Evolutionary conservation across 75 land plant species (phyloP), one percentile per base, ranked within the genome.

Genomic region (Pinus taeda): DNA sequence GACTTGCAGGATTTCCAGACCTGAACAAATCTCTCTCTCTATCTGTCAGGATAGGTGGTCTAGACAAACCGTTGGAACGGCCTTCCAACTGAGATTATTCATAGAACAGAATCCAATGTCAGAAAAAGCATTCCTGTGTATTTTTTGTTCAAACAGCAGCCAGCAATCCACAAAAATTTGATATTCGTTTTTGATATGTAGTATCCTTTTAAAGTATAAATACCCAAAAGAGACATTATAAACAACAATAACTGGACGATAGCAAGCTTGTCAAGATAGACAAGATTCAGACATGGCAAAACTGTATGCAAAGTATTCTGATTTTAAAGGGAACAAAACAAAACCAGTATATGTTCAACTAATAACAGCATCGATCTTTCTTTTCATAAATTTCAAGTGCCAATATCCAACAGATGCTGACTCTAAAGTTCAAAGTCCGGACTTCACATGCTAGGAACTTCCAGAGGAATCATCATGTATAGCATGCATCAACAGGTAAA

Each of bases 1-100:
- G 77, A 67, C 73, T 76, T 29, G 66, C 77, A 71, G 82, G 73
- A 81, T 79, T 89, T 72, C 83, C 72, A 76, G 85, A 76, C 86
- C 89, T 89, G 57, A 79, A 80, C 22, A 82, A 67, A 6, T 94
- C 97, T 63, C 89, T 88, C 29, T 91, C 93, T 74, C 86, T 87
- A 21, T 92, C 97, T 56, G 75, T 62, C 69, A 84, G 24, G 0
- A 81, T 86, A 72, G 90, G 76, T 57, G 89, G 77, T 56, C 94
- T 82, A 55, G 81, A 79, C 61, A 78, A 85, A 73, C 57, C 78
- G 81, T 74, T 85, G 45, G 80, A 66, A 29, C 90, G 87, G 24
- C 79, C 79, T 75, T 94, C 94, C 80, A 83, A 60, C 94, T 92
- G 83, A 36, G 67, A 74, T 9, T 21, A 26, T 56, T 74, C 29